phyloP scores from a whole-genome alignment of 768 basidiomycete genomes.

The Gyrodon lividus region DNA sequence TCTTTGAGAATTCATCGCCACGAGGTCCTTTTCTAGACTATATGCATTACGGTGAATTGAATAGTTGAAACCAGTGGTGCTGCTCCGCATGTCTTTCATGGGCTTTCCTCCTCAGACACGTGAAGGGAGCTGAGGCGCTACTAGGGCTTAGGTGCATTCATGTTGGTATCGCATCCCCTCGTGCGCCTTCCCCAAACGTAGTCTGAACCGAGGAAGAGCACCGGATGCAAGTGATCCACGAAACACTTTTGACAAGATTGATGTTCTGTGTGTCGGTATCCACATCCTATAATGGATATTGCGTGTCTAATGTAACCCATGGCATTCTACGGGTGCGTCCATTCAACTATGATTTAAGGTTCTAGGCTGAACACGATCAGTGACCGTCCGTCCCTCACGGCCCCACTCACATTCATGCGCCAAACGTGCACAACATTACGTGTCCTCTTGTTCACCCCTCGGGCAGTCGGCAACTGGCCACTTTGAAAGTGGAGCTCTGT shows the following conservation, averaged over 20 bases:
- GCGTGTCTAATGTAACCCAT: not conserved
- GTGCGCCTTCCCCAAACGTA: too few relatives aligned
- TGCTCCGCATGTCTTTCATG: not conserved
- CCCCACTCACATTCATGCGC: not conserved
- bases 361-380: not conserved
- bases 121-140: too few relatives aligned
- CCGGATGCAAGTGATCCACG: not conserved
- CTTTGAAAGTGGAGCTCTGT: too few relatives aligned
- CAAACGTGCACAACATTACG: not conserved
- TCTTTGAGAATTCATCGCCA: not conserved
- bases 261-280: not conserved
- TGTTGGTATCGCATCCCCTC: not conserved
- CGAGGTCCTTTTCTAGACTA: too few relatives aligned
- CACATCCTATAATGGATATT: not conserved
- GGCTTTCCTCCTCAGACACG: not conserved
- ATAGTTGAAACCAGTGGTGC: not conserved
- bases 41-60: too few relatives aligned
- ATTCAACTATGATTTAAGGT: not conserved
- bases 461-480: not conserved
- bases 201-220: not conserved
- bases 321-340: not conserved
- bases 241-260: not conserved
- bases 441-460: not conserved
- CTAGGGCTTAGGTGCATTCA: too few relatives aligned
- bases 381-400: not conserved